A percentile compares a stretch with the other conserved stretches of the same genome.
Conservation (phyloP, 148 eudicot genomes). For the Limonium bicolor region DNA sequence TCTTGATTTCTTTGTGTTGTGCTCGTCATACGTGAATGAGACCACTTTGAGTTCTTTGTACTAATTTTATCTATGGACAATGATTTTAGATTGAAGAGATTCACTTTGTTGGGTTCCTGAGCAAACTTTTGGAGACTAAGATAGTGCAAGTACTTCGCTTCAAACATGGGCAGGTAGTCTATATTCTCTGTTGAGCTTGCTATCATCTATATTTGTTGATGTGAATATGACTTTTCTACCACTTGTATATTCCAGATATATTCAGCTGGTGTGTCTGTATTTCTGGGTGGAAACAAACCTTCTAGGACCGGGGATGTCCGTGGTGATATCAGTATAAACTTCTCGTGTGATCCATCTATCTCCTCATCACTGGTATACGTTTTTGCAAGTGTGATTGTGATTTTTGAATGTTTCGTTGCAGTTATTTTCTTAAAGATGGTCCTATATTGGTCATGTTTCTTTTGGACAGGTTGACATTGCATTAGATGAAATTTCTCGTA, state of each 20-base stretch:
- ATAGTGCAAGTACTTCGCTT: constrained; percentile 84
- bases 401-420: too few species aligned
- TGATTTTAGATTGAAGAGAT: constrained; percentile 56
- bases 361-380: constrained; percentile 47
- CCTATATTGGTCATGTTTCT: too few species aligned
- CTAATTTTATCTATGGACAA: too few species aligned
- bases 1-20: too few species aligned
- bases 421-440: too few species aligned
- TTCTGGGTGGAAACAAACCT: constrained; percentile 87
- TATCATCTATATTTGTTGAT: constrained; percentile 10
- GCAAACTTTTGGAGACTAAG: constrained; percentile 83
- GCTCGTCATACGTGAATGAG: too few species aligned
- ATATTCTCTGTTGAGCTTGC: background rate
- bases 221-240: constrained; percentile 1
- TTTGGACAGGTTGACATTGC: constrained; percentile 88
- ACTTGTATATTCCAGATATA: constrained; percentile 35
- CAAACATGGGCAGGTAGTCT: constrained; percentile 69
- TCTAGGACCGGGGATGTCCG: constrained; percentile 72
- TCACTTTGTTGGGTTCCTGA: constrained; percentile 64
- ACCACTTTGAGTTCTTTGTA: too few species aligned
- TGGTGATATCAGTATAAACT: constrained; percentile 67
- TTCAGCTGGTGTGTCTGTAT: constrained; percentile 80
- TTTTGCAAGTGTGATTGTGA: too few species aligned
- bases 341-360: constrained; percentile 79
- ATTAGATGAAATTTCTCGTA: constrained; percentile 55